phyloP scores from a whole-genome alignment of 73 alveolate species.

The Paramecium sonneborni region DNA sequence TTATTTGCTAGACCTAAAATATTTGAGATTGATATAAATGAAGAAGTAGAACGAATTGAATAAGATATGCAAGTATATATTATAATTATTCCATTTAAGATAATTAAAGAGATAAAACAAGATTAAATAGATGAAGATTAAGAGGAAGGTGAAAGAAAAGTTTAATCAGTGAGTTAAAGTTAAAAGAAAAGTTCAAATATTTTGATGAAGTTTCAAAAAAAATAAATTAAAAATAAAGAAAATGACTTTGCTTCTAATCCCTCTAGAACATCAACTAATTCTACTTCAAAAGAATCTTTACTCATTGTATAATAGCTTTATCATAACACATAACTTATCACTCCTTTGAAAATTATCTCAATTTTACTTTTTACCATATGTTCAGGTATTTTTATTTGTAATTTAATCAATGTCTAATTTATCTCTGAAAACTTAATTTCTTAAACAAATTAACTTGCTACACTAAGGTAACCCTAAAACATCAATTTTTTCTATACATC shows the following conservation, averaged over 20 bases:
- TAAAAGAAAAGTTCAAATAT: not conserved
- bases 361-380: not conserved
- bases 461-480: not conserved
- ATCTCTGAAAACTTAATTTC: not conserved
- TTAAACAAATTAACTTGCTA: not conserved
- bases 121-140: not conserved
- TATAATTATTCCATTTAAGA: not conserved
- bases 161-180: not conserved
- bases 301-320: not conserved
- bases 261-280: not conserved
- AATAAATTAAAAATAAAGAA: not conserved
- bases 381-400: not conserved
- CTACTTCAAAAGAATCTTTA: conserved; percentile 19
- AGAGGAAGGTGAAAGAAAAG: not conserved
- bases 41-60: not conserved
- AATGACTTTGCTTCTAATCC: conserved; percentile 9
- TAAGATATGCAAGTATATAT: not conserved
- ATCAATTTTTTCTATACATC: not conserved
- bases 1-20: not conserved
- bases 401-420: not conserved
- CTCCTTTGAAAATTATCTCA: not conserved
- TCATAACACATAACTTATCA: not conserved
- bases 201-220: not conserved
- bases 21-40: too few species aligned
- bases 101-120: not conserved